Evolutionary conservation across 1,284 basidiomycete species (phyloP).

Genomic region (Leccinum griseonigrum): DNA sequence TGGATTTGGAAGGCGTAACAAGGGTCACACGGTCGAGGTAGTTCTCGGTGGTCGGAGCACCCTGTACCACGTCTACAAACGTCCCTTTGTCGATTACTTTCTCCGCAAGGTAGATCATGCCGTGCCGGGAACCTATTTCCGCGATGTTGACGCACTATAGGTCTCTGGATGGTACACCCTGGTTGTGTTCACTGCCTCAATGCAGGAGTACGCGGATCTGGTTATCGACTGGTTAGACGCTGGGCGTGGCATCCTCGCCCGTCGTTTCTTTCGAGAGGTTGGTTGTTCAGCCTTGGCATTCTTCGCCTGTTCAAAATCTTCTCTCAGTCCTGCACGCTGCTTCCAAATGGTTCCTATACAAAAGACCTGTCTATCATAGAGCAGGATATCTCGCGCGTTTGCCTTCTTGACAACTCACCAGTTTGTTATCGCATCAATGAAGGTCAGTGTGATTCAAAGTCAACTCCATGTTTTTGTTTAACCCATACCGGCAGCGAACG

Average conservation of each 20-base stretch:
- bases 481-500: slow-evolving; percentile 68
- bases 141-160: slow-evolving; percentile 41
- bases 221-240: slow-evolving; percentile 99
- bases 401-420: slow-evolving; percentile 96
- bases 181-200: slow-evolving; percentile 97
- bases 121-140: neutral
- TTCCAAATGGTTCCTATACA: slow-evolving; percentile 90
- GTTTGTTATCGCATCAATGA: slow-evolving; percentile 91
- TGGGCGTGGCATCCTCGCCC: slow-evolving; percentile 85
- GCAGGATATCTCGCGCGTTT: slow-evolving; percentile 85
- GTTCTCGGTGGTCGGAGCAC: slow-evolving; percentile 87
- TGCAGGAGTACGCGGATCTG: slow-evolving; percentile 99
- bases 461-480: slow-evolving; percentile 5
- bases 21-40: slow-evolving; percentile 93
- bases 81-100: slow-evolving; percentile 96
- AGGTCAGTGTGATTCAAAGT: slow-evolving; percentile 51
- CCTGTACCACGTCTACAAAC: slow-evolving; percentile 97
- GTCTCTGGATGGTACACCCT: slow-evolving; percentile 99
- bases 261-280: slow-evolving; percentile 91
- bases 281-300: slow-evolving; percentile 29
- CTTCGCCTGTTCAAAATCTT: neutral
- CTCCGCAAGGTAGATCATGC: slow-evolving; percentile 71
- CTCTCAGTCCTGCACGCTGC: slow-evolving; percentile 82
- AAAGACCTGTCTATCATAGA: slow-evolving; percentile 92
- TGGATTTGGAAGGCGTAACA: slow-evolving; percentile 60